These are phyloP conservation scores for Murraya koenigii DNA, from an alignment of 345 rosid genomes.

Conservation along the genomic window DNA sequence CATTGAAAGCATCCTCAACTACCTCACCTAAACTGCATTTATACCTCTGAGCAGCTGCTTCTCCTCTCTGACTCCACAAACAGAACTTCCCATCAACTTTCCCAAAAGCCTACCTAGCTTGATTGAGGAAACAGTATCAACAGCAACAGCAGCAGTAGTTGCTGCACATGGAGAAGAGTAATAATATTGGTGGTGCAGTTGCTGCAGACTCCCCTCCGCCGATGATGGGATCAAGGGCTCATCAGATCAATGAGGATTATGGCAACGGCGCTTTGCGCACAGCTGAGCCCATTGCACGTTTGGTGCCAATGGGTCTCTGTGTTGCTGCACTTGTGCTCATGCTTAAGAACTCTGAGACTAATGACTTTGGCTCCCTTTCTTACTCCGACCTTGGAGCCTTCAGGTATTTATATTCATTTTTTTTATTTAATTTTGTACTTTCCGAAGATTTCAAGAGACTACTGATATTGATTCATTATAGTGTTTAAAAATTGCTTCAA, in stretches of 20 bases:
- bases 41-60: neutral
- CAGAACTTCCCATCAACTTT: neutral
- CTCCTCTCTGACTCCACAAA: neutral
- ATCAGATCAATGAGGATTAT: constrained; percentile 8
- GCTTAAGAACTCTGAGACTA: constrained; percentile 63
- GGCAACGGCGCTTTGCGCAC: constrained; percentile 17
- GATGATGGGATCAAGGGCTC: constrained; percentile 3
- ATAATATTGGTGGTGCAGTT: neutral
- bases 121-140: neutral
- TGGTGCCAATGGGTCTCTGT: constrained; percentile 60
- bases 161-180: constrained; percentile 18
- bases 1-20: constrained; percentile 5
- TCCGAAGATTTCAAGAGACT: too few relatives aligned
- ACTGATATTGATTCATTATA: too few relatives aligned
- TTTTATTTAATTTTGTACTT: neutral
- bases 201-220: constrained; percentile 17
- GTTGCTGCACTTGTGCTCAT: constrained; percentile 60
- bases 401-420: constrained; percentile 34
- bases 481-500: neutral
- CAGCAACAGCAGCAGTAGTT: neutral
- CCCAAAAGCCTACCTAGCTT: neutral
- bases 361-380: constrained; percentile 69
- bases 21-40: neutral
- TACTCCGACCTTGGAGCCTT: constrained; percentile 80
- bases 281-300: constrained; percentile 53